phyloP scores from a whole-genome alignment of 1,284 basidiomycete species.

The Ustilago lituana region DNA sequence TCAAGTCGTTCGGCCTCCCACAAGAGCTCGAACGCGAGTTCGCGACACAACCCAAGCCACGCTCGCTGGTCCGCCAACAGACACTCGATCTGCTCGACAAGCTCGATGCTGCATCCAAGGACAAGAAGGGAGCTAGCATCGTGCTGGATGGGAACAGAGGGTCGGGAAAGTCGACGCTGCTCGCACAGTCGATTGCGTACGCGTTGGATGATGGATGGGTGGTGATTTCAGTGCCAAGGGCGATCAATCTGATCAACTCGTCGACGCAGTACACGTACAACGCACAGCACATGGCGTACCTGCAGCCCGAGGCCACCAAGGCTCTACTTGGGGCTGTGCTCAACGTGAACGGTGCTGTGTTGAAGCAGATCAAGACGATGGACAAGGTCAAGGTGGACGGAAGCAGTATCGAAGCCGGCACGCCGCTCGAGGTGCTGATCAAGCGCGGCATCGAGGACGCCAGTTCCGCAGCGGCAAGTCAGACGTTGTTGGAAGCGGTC shows the following conservation, averaged over 20 bases:
- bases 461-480: conserved; percentile 53
- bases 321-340: conserved; percentile 66
- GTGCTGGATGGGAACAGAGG: conserved; percentile 73
- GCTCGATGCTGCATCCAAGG: conserved; percentile 45
- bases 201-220: conserved; percentile 79
- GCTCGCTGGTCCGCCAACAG: conserved; percentile 52
- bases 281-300: conserved; percentile 78
- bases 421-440: conserved; percentile 44
- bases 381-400: conserved; percentile 37
- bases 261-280: conserved; percentile 81
- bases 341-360: conserved; percentile 63
- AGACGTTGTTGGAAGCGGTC: conserved; percentile 75
- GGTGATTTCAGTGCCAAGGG: conserved; percentile 87
- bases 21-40: conserved; percentile 51
- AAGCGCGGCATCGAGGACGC: conserved; percentile 29
- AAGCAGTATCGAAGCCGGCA: conserved; percentile 20
- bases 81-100: conserved; percentile 54
- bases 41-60: conserved; percentile 41
- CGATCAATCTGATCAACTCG: conserved; percentile 80
- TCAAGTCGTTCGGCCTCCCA: conserved; percentile 54
- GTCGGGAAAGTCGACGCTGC: conserved; percentile 82
- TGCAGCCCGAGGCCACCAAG: conserved; percentile 74
- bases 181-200: conserved; percentile 83
- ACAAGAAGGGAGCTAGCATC: conserved; percentile 19
- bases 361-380: conserved; percentile 31